Percentiles rank a stretch among this genome's conserved stretches.
Conservation (phyloP, 805 yeast genomes). For the Wickerhamomyces bovis region DNA sequence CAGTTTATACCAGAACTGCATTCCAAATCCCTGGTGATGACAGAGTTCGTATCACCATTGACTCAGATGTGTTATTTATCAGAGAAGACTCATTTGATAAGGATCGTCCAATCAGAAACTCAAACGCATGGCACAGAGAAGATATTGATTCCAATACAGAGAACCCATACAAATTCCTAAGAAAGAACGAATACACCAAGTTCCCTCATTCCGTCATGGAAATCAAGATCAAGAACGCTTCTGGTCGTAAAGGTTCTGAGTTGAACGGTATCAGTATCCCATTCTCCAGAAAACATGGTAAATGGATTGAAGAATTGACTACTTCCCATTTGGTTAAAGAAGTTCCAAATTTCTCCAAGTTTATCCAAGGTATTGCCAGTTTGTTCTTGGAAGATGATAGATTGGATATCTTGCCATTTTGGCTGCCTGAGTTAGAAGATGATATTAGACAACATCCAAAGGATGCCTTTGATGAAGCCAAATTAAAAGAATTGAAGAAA, state of each 20-base stretch:
- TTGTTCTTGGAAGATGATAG: conserved; percentile 86
- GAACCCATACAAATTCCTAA: conserved; percentile 63
- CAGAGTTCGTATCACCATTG: conserved; percentile 82
- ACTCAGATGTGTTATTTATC: conserved; percentile 79
- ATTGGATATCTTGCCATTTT: conserved; percentile 84
- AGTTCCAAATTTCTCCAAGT: conserved; percentile 90
- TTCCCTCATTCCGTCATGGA: conserved; percentile 90
- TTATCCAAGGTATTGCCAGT: conserved; percentile 87
- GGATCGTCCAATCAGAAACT: conserved; percentile 84
- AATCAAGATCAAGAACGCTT: conserved; percentile 55
- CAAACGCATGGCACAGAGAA: conserved; percentile 83
- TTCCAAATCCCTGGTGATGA: conserved; percentile 98
- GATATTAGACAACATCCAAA: conserved; percentile 76
- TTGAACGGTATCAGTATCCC: conserved; percentile 29
- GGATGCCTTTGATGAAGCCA: conserved; percentile 66
- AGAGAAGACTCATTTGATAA: conserved; percentile 87
- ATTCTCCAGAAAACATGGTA: conserved; percentile 43
- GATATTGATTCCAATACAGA: conserved; percentile 78
- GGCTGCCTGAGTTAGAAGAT: conserved; percentile 86
- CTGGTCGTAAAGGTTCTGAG: conserved; percentile 29
- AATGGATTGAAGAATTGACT: conserved; percentile 86
- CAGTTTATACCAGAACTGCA: conserved; percentile 86
- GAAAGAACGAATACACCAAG: conserved; percentile 79
- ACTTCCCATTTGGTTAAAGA: conserved; percentile 83
- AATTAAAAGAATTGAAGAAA: conserved; percentile 44